Evolutionary conservation across 1,139 yeast genomes (phyloP).

Genomic region (Kluyveromyces sp.): DNA sequence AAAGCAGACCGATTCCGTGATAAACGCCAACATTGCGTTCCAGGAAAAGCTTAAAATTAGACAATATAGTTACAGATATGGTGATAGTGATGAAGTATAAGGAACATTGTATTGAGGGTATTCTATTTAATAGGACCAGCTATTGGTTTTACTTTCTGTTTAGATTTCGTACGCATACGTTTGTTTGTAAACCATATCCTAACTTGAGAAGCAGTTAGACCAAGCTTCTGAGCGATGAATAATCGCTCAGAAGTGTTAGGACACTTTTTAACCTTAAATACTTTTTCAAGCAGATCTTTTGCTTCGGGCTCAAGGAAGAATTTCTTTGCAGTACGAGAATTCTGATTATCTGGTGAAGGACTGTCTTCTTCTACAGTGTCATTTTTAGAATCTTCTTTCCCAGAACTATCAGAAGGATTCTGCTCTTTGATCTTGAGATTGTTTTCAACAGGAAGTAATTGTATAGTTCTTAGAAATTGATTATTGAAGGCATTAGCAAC

Average conservation of each 20-base stretch:
- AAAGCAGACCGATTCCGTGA: slow-evolving; percentile 2
- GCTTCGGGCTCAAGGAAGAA: slow-evolving; percentile 4
- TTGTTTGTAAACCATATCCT: slow-evolving; percentile 11
- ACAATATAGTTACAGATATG: slow-evolving; percentile 4
- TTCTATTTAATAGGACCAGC: too few species aligned
- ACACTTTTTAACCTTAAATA: slow-evolving; percentile 12
- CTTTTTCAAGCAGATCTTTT: slow-evolving; percentile 11
- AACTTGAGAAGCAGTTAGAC: slow-evolving; percentile 13
- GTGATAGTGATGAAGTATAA: background rate
- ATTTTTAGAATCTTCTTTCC: too few species aligned
- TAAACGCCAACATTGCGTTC: slow-evolving; percentile 3
- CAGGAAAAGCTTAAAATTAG: slow-evolving; percentile 6
- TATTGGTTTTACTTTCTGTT: too few species aligned
- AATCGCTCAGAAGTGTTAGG: slow-evolving; percentile 12
- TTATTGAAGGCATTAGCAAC: background rate
- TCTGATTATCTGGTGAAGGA: too few species aligned
- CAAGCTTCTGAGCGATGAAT: slow-evolving; percentile 13
- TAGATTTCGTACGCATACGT: slow-evolving; percentile 5
- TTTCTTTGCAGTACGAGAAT: too few species aligned
- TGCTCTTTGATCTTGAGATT: too few species aligned
- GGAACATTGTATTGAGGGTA: too few species aligned
- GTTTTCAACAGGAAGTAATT: too few species aligned
- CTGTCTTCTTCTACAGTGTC: too few species aligned
- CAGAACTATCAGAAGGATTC: too few species aligned
- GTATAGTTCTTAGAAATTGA: too few species aligned